Conservation (phyloP, 2,329 filamentous ascomycete species). For the Phaeosphaeriaceae sp. region DNA sequence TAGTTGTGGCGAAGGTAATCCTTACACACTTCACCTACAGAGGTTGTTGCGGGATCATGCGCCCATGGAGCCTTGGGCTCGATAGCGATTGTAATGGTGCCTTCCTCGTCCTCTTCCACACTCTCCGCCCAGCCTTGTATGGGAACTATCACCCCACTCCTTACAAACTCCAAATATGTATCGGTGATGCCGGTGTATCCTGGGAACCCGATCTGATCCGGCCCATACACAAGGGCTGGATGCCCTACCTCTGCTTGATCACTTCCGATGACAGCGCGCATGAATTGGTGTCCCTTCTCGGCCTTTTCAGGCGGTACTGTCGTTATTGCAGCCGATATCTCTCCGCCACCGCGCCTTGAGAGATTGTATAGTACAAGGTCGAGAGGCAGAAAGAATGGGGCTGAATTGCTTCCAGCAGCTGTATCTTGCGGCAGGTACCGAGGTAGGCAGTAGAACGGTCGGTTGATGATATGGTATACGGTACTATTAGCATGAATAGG, state of each 20-base stretch:
- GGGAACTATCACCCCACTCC: constrained; percentile 61
- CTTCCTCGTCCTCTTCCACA: constrained; percentile 17
- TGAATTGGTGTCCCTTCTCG: constrained; percentile 58
- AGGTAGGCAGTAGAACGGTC: constrained; percentile 76
- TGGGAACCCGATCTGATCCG: constrained; percentile 57
- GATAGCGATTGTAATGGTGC: constrained; percentile 11
- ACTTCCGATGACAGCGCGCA: constrained; percentile 52
- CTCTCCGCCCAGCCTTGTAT: constrained; percentile 45
- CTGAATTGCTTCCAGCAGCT: constrained; percentile 47
- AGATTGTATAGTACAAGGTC: constrained; percentile 78
- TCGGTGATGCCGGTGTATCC: constrained; percentile 74
- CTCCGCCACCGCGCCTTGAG: constrained; percentile 63
- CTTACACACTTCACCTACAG: background rate
- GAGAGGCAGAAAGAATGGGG: constrained; percentile 70
- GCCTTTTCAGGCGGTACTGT: constrained; percentile 68
- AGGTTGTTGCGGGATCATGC: background rate
- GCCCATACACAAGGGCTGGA: constrained; percentile 48
- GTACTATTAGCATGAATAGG: constrained; percentile 52
- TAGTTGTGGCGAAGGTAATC: background rate
- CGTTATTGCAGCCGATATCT: constrained; percentile 69
- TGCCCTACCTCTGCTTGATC: constrained; percentile 53
- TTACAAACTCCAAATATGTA: constrained; percentile 76
- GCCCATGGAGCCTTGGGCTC: constrained; percentile 7
- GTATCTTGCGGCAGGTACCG: constrained; percentile 51
- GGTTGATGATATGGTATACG: constrained; percentile 72